phyloP scores from a whole-genome alignment of 495 filamentous ascomycete species.

The Penicillium mononematosum region DNA sequence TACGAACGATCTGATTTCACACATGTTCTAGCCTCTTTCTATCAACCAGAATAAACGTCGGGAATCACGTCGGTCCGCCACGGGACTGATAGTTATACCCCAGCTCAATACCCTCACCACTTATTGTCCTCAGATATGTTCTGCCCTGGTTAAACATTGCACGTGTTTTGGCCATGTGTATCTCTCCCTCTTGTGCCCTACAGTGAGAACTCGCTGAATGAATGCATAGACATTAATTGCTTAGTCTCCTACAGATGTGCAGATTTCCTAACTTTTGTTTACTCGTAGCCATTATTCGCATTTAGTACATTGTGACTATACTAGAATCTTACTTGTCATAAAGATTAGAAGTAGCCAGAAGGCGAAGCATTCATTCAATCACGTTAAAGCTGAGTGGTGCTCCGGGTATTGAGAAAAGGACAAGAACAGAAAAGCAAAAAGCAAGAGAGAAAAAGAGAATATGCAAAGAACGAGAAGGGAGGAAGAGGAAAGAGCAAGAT shows the following conservation, averaged over 20 bases:
- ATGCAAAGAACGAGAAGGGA: not conserved
- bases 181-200: not conserved
- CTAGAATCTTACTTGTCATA: too few relatives aligned
- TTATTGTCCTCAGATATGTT: not conserved
- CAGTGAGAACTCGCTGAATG: not conserved
- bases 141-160: not conserved
- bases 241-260: not conserved
- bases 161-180: not conserved
- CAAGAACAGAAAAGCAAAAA: conserved; percentile 5
- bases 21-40: not conserved
- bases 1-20: not conserved
- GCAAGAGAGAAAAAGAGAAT: not conserved
- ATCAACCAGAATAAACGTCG: not conserved
- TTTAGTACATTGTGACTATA: not conserved
- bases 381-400: not conserved
- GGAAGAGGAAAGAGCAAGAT: not conserved
- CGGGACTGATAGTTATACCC: not conserved
- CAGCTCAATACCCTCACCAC: not conserved
- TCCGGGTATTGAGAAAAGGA: not conserved
- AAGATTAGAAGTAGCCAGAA: not conserved
- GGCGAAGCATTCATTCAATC: conserved; percentile 8
- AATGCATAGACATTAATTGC: not conserved
- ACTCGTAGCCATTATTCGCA: not conserved
- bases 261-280: not conserved
- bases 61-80: not conserved